Evolutionary conservation across 2,329 filamentous ascomycete species (phyloP).

Genomic region (Mollisia scopiformis): DNA sequence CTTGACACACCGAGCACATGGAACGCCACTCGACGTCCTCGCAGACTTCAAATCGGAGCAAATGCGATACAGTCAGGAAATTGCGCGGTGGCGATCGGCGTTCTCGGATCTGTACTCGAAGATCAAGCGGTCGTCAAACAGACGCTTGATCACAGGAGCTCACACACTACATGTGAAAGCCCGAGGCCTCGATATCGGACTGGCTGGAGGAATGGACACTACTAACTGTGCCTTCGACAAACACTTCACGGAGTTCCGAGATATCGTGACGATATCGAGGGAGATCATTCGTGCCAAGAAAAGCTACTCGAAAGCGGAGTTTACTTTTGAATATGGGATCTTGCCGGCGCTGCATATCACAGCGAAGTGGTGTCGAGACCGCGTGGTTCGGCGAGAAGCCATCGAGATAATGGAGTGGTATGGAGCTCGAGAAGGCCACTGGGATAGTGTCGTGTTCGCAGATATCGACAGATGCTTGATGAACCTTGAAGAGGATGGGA

Average conservation of each 20-base stretch:
- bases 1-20: not conserved
- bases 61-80: not conserved
- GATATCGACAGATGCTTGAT: not conserved
- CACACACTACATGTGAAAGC: conserved; percentile 4
- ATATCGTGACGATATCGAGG: not conserved
- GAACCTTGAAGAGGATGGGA: conserved; percentile 1
- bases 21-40: not conserved
- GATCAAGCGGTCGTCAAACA: conserved; percentile 1
- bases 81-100: not conserved
- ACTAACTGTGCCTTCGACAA: conserved; percentile 1
- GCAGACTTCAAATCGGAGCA: not conserved
- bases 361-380: conserved; percentile 4
- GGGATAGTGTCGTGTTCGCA: not conserved
- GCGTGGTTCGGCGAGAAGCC: conserved; percentile 1
- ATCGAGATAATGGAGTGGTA: not conserved
- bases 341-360: not conserved
- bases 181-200: not conserved
- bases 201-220: not conserved
- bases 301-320: not conserved
- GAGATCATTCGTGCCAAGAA: conserved; percentile 2
- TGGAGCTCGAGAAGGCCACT: not conserved
- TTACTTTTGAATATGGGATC: not conserved
- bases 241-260: not conserved
- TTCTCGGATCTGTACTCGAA: conserved; percentile 5
- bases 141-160: not conserved